Percentiles rank a stretch among this genome's conserved stretches.
These are phyloP conservation scores for Grammothele lineata DNA, from an alignment of 768 basidiomycete genomes.

Conservation along the genomic window DNA sequence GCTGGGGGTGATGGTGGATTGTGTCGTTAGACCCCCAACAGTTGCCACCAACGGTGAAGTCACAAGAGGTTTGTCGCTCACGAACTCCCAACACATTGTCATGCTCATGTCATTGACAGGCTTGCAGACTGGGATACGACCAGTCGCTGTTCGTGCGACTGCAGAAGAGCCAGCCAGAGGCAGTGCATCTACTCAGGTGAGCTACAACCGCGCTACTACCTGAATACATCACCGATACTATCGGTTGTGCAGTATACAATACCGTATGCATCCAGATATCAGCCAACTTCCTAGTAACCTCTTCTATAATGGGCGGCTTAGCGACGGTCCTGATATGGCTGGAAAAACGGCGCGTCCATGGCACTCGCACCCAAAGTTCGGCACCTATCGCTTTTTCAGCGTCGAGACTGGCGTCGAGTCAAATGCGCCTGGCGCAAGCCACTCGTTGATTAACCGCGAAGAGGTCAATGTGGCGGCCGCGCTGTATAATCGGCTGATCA, in stretches of 20 bases:
- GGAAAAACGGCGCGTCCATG: slow-evolving; percentile 78
- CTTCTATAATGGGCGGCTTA: slow-evolving; percentile 78
- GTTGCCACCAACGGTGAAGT: slow-evolving; percentile 89
- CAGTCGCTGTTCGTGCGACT: slow-evolving; percentile 92
- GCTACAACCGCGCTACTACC: slow-evolving; percentile 2
- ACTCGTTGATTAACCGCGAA: slow-evolving; percentile 69
- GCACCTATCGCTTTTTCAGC: slow-evolving; percentile 88
- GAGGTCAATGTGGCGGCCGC: slow-evolving; percentile 77
- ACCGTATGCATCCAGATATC: slow-evolving; percentile 98
- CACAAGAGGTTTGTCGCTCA: slow-evolving; percentile 44
- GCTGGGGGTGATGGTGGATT: neutral
- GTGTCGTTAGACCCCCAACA: slow-evolving; percentile 70
- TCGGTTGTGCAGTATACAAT: slow-evolving; percentile 73
- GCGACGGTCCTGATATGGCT: slow-evolving; percentile 89
- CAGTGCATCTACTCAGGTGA: slow-evolving; percentile 88
- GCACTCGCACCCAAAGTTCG: slow-evolving; percentile 76
- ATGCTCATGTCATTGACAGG: slow-evolving; percentile 34
- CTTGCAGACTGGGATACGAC: slow-evolving; percentile 71
- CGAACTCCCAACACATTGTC: too few species aligned
- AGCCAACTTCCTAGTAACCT: slow-evolving; percentile 82
- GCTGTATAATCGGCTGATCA: slow-evolving; percentile 67
- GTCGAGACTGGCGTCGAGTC: slow-evolving; percentile 64
- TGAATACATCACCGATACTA: neutral
- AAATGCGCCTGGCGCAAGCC: slow-evolving; percentile 48
- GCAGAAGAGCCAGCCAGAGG: slow-evolving; percentile 72